Conservation (phyloP, 495 filamentous ascomycete genomes). For the Viridothelium virens region DNA sequence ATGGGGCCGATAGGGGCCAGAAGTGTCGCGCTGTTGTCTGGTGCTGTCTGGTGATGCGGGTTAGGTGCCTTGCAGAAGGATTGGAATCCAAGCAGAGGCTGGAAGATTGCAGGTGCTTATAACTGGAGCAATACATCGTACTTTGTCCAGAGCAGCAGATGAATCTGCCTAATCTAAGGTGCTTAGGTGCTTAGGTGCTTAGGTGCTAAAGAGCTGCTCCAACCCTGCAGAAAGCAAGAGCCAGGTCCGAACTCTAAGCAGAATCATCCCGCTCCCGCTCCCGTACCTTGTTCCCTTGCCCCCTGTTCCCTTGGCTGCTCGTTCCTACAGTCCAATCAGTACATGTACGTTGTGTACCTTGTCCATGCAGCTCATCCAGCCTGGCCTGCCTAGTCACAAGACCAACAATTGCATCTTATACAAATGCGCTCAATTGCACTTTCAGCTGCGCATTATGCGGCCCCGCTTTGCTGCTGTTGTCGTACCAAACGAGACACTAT, state of each 20-base stretch:
- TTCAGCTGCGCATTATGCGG: background rate
- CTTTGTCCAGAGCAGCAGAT: no score
- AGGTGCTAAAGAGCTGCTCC: background rate
- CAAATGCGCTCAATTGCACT: background rate
- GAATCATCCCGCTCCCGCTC: constrained; percentile 10
- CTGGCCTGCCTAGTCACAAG: background rate
- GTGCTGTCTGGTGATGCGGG: background rate
- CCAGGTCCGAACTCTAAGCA: background rate
- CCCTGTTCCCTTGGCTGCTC: background rate
- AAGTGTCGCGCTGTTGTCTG: background rate
- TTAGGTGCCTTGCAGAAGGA: constrained; percentile 6
- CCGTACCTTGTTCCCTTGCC: background rate
- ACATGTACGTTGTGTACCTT: no score
- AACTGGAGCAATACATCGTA: no score
- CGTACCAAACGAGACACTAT: background rate
- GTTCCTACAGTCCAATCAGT: no score
- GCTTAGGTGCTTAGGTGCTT: background rate
- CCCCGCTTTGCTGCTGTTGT: background rate
- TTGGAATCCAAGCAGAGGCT: background rate
- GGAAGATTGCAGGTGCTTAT: no score
- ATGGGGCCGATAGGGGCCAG: background rate
- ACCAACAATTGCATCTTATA: background rate
- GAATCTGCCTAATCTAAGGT: background rate
- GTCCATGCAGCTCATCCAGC: no score
- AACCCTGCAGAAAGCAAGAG: background rate